Base-by-base conservation (phyloP, 441 rosid genomes). In the Populus hybrid region DNA sequence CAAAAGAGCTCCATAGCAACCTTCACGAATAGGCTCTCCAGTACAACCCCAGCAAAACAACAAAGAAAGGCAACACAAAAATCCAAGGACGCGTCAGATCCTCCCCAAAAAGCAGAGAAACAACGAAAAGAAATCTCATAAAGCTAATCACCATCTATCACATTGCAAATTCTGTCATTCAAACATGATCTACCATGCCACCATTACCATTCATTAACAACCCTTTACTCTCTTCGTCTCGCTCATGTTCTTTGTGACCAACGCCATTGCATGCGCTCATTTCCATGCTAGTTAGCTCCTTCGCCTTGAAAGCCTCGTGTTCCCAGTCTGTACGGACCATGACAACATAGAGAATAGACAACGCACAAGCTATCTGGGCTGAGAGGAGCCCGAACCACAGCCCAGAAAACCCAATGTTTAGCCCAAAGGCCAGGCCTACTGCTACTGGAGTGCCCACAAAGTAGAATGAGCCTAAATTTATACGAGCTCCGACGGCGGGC, bases 371-470 rank as follows among this genome's bases (percentile, higher is more conserved):
- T 6, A 85, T 88, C 81, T 95, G 99, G 69, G 99, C 99, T 0
- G 98, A 89, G 38, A 93, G 81, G 20, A 95, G 87, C 71, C 98
- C 99, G 2, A 88, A 86, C 99, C 99, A 95, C 6, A 95, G 85
- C 84, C 99, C 98, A 2, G 94, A 78, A 73, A 95, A 95, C 78
- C 99, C 99, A 0, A 91, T 79, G 7, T 85, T 80, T 12, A 89
- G 82, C 82, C 94, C 82, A 64, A 95, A 95, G 38, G 99, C 98
- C 40, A 95, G 78, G 70, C 94, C 94, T 12, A 95, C 93, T 0
- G 98, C 99, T 2, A 95, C 93, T 0, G 99, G 99, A 1, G 97
- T 95, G 28, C 99, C 99, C 72, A 95, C 97, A 1, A 91, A 86
- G 89, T 94, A 95, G 73, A 95, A 95, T 0, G 98, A 93, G 31